phyloP scores from a whole-genome alignment of 2,329 filamentous ascomycete genomes.

The Cercospora sp. region DNA sequence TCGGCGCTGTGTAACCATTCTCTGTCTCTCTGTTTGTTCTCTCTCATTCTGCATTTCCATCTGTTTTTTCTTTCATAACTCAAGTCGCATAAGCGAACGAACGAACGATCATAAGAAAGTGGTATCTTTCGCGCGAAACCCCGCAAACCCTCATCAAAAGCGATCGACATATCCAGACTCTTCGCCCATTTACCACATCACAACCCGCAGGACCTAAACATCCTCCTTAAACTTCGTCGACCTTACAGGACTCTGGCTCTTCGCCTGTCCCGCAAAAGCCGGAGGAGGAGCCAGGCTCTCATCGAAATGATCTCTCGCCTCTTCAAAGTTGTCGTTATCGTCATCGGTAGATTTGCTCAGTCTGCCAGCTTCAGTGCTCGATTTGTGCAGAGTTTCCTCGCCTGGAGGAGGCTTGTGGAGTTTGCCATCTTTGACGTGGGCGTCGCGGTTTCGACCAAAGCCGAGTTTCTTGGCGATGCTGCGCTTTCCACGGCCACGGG shows the following conservation, averaged over 20 bases:
- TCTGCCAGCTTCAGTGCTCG: conserved; percentile 2
- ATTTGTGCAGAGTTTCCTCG: not conserved
- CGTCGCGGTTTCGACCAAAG: conserved; percentile 28
- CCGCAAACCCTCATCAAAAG: not conserved
- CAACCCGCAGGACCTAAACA: too few species aligned
- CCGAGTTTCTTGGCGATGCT: conserved; percentile 38
- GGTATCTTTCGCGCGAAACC: not conserved
- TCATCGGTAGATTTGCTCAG: conserved; percentile 32
- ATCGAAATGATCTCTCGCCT: conserved; percentile 54
- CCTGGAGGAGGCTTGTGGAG: conserved; percentile 6
- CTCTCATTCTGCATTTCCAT: not conserved
- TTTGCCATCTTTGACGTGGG: conserved; percentile 15
- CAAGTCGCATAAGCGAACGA: not conserved
- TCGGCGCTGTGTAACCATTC: conserved; percentile 2
- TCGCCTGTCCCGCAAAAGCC: conserved; percentile 39
- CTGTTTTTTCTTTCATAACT: not conserved
- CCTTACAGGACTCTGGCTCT: conserved; percentile 51
- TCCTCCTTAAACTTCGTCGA: conserved; percentile 60
- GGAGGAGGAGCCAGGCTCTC: conserved; percentile 47
- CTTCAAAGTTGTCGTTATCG: conserved; percentile 53
- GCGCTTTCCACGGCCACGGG: conserved; percentile 33
- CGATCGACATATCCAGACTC: too few species aligned
- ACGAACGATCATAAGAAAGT: not conserved
- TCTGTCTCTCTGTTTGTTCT: not conserved
- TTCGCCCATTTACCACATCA: too few species aligned